Conservation (phyloP, 2,329 filamentous ascomycete genomes). For the Sclerotinia borealis region DNA sequence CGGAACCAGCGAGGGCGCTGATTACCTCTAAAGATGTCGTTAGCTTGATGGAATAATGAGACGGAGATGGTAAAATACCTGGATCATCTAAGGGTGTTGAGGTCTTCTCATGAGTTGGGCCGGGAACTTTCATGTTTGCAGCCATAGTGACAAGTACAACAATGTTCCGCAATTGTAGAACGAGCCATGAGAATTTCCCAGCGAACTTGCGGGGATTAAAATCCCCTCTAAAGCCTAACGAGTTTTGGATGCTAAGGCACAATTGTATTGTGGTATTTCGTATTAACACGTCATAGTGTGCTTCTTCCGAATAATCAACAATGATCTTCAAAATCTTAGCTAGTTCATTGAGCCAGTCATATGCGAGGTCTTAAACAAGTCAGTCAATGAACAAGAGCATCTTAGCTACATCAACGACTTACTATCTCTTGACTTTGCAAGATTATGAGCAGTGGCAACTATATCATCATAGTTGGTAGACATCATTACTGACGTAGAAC, state of each 20-base stretch:
- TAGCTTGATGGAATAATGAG: neutral
- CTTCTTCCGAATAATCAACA: conserved; percentile 76
- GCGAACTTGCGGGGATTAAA: conserved; percentile 55
- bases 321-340: conserved; percentile 64
- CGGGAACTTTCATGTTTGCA: conserved; percentile 40
- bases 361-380: conserved; percentile 47
- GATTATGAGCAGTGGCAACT: conserved; percentile 52
- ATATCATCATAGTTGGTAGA: conserved; percentile 62
- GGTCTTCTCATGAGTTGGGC: conserved; percentile 50
- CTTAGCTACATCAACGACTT: conserved; percentile 8
- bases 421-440: conserved; percentile 23
- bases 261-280: conserved; percentile 67
- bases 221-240: conserved; percentile 66
- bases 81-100: conserved; percentile 56
- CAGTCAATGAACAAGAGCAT: neutral
- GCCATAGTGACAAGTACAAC: conserved; percentile 60
- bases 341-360: conserved; percentile 59
- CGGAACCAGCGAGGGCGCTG: conserved; percentile 64
- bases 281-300: conserved; percentile 64
- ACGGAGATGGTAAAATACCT: conserved; percentile 35
- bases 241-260: conserved; percentile 71
- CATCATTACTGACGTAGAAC: conserved; percentile 42
- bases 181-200: conserved; percentile 69
- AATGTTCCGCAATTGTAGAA: conserved; percentile 69
- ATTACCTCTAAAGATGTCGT: conserved; percentile 54